Evolutionary conservation across 768 basidiomycete genomes (phyloP).

Genomic region (Amyloporia xantha): DNA sequence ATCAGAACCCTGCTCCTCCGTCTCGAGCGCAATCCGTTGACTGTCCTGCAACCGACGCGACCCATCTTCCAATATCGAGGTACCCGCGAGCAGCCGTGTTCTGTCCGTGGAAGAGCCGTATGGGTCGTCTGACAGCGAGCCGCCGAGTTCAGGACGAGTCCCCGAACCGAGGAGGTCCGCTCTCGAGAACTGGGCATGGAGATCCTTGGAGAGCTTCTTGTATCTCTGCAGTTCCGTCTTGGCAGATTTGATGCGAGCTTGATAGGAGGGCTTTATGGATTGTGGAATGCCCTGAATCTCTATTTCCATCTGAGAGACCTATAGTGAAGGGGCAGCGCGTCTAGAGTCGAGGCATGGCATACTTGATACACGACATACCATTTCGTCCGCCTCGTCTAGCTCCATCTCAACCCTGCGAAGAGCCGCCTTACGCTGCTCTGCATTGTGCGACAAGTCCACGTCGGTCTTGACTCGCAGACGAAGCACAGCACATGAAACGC

Average conservation of each 20-base stretch:
- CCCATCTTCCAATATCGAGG: constrained; percentile 76
- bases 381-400: constrained; percentile 96
- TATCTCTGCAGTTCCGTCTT: constrained; percentile 69
- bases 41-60: constrained; percentile 81
- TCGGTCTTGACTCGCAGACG: not conserved
- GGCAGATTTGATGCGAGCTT: constrained; percentile 63
- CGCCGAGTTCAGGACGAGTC: constrained; percentile 32
- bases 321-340: constrained; percentile 3
- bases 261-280: constrained; percentile 72
- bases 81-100: constrained; percentile 73
- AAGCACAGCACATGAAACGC: constrained; percentile 17
- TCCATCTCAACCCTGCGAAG: constrained; percentile 89
- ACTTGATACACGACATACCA: constrained; percentile 43
- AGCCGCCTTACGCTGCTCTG: constrained; percentile 78
- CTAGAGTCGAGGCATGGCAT: not conserved
- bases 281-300: constrained; percentile 94
- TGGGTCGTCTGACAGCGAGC: constrained; percentile 67
- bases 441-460: not conserved
- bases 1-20: constrained; percentile 91
- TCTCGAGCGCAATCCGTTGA: constrained; percentile 90
- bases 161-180: constrained; percentile 56
- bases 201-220: constrained; percentile 78
- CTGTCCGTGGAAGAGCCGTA: constrained; percentile 68
- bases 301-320: constrained; percentile 99
- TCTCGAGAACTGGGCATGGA: constrained; percentile 63